Conservation (phyloP, 2,329 filamentous ascomycete species). For the Amesomyces nigricolor region DNA sequence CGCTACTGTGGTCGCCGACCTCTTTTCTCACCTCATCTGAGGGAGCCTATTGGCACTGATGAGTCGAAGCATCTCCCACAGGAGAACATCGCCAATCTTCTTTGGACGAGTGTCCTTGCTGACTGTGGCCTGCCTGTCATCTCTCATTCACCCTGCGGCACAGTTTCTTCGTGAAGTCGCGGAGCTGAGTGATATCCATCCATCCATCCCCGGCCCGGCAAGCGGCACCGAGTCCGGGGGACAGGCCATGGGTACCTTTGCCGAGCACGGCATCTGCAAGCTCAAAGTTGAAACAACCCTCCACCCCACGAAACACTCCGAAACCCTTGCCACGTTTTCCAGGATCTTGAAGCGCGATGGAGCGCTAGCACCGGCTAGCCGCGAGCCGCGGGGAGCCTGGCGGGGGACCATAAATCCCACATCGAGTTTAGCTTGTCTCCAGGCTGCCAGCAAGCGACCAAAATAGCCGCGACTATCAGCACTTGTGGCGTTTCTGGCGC, state of each 20-base stretch:
- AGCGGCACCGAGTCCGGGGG: constrained; percentile 2
- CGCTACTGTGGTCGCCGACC: background rate
- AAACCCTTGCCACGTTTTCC: too few species aligned
- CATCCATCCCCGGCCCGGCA: background rate
- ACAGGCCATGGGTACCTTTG: constrained; percentile 4
- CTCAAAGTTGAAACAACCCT: too few species aligned
- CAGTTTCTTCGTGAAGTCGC: background rate
- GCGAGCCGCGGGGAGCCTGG: background rate
- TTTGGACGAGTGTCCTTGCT: constrained; percentile 4
- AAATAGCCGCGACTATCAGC: constrained; percentile 3
- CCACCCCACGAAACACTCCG: too few species aligned
- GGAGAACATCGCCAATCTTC: too few species aligned
- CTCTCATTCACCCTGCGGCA: constrained; percentile 3
- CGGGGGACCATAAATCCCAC: background rate
- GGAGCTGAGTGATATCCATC: background rate
- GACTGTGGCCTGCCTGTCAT: background rate
- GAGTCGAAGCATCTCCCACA: too few species aligned
- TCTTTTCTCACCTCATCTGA: too few species aligned
- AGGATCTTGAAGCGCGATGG: background rate
- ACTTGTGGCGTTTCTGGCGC: background rate
- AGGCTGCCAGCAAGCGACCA: background rate
- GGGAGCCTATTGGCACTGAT: too few species aligned
- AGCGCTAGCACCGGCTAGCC: background rate
- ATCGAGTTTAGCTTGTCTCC: background rate
- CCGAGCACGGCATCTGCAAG: background rate